Percentiles rank a stretch among this genome's conserved stretches.
Evolutionary conservation across 2,329 filamentous ascomycete genomes (phyloP).

Genomic region (Basipetospora sp.): DNA sequence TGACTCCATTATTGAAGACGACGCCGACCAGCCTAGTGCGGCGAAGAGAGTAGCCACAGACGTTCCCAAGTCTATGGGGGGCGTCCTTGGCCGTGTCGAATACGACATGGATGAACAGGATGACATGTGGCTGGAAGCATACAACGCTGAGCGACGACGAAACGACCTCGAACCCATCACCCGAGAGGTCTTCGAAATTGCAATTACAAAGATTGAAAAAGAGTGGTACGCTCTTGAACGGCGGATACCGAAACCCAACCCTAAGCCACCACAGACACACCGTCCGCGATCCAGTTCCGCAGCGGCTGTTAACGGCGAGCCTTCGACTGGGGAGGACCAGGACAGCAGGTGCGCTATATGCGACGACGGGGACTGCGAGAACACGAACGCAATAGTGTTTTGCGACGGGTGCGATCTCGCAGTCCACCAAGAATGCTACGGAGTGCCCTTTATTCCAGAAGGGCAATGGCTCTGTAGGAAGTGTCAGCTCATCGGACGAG

Average conservation of each 20-base stretch:
- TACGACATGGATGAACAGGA: conserved; percentile 99
- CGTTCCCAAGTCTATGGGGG: conserved; percentile 8
- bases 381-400: conserved; percentile 97
- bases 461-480: conserved; percentile 97
- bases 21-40: conserved; percentile 30
- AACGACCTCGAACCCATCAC: conserved; percentile 71
- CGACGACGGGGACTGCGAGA: conserved; percentile 98
- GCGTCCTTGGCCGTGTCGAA: conserved; percentile 64
- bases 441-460: conserved; percentile 95
- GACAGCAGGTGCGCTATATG: conserved; percentile 97
- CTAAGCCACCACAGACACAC: conserved; percentile 89
- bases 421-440: conserved; percentile 97
- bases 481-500: conserved; percentile 86
- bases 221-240: conserved; percentile 96
- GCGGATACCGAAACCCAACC: conserved; percentile 90
- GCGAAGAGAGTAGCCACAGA: conserved; percentile 12
- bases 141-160: conserved; percentile 63
- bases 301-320: conserved; percentile 87
- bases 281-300: conserved; percentile 84
- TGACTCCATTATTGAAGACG: conserved; percentile 45
- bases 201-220: conserved; percentile 97
- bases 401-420: conserved; percentile 95
- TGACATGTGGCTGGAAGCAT: conserved; percentile 80
- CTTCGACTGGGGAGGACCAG: conserved; percentile 70
- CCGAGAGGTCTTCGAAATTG: conserved; percentile 89